phyloP scores from a whole-genome alignment of 2,329 filamentous ascomycete species.

The Sporothrix schenckii region DNA sequence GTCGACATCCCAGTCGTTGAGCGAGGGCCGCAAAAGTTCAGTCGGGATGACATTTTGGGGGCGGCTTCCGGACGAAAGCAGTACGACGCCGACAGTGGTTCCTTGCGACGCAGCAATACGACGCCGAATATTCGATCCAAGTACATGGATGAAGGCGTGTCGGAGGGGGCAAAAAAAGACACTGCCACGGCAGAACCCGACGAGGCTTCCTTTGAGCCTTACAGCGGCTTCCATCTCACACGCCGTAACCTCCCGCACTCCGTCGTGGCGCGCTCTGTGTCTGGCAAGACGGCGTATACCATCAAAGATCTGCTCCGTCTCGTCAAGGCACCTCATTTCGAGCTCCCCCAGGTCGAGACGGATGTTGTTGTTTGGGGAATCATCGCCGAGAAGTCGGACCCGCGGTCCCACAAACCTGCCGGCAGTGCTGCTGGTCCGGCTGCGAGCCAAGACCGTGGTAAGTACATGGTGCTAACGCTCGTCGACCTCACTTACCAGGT shows the following conservation, averaged over 20 bases:
- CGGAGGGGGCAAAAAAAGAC: background rate
- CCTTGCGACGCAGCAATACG: slow-evolving; percentile 50
- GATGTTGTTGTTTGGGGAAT: slow-evolving; percentile 90
- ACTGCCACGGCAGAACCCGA: background rate
- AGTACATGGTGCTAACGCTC: slow-evolving; percentile 90
- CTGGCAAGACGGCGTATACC: slow-evolving; percentile 73
- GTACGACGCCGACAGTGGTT: background rate
- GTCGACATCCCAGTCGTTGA: slow-evolving; percentile 57
- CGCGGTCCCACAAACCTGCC: slow-evolving; percentile 61
- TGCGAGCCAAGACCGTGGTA: slow-evolving; percentile 60
- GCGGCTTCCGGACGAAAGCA: slow-evolving; percentile 35
- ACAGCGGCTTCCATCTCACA: slow-evolving; percentile 81
- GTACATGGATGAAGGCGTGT: slow-evolving; percentile 11
- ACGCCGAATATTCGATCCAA: slow-evolving; percentile 41
- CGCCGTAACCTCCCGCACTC: slow-evolving; percentile 81
- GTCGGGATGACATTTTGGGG: slow-evolving; percentile 64
- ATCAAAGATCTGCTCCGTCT: slow-evolving; percentile 79
- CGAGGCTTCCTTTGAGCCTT: slow-evolving; percentile 71
- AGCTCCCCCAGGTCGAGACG: slow-evolving; percentile 77
- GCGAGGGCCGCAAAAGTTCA: slow-evolving; percentile 57
- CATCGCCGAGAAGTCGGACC: slow-evolving; percentile 84
- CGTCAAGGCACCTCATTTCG: slow-evolving; percentile 81
- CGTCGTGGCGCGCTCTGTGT: slow-evolving; percentile 75
- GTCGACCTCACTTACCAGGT: slow-evolving; percentile 89
- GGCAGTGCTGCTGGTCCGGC: slow-evolving; percentile 40